Base-by-base conservation (phyloP, 306 rosid species). In the Vigna radiata region DNA sequence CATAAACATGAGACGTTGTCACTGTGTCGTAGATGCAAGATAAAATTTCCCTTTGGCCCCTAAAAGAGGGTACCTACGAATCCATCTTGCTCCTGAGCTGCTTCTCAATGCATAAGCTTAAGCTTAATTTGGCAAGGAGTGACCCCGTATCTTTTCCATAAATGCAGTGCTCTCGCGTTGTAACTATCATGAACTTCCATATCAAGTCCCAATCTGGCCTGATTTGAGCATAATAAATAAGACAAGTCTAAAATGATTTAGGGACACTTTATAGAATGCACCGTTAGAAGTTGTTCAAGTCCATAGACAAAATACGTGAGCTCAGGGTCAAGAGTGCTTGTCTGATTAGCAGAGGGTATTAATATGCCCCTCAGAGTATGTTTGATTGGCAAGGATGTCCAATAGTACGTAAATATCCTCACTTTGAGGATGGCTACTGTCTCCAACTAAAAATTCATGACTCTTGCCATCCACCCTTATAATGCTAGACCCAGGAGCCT, bases 401-500 rank as follows among this genome's bases (percentile, higher is more conserved):
- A 91, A 71, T 67, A 90, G 65, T 48, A 46, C 9, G 19, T 76
- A 79, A 63, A 89, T 86, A 77, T 88, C 88, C 72, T 88, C 90
- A 68, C 67, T 83, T 50, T 70, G 88, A 77, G 87, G 89, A 87
- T 87, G 91, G 70, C 73, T 84, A 41, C 82, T 63, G 71, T 88
- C 92, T 68, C 93, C 89, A 75, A 84, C 97, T 46, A 93, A 59
- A 84, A 88, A 87, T 67, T 84, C 89, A 70, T 82, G 87, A 73
- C 86, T 87, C 69, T 78, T 86, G 69, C 92, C 90, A 62, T 87
- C 80, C 68, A 91, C 89, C 82, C 88, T 90, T 81, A 89, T 72
- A 70, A 88, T 79, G 73, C 97, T 93, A 53, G 90, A 86, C 21
- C 93, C 96, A 1, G 93, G 93, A 52, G 85, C 69, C 83, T 93